Evolutionary conservation across 768 basidiomycete species (phyloP).

Genomic region (Russula ochroleuca): DNA sequence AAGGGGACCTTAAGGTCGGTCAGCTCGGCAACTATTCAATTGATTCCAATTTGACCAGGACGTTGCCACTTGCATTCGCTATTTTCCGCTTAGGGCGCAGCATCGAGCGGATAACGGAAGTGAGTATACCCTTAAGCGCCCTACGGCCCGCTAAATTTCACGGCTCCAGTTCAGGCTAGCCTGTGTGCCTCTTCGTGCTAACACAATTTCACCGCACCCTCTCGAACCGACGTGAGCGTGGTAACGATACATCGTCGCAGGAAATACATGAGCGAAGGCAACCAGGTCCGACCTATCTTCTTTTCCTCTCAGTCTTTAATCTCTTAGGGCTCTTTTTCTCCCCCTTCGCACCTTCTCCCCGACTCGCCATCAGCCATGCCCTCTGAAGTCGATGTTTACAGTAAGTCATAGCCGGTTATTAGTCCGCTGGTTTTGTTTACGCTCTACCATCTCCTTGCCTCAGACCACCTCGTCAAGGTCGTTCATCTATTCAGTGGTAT

Average conservation of each 20-base stretch:
- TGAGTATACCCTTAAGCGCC: background rate
- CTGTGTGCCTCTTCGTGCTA: background rate
- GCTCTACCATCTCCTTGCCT: background rate
- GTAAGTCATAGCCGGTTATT: background rate
- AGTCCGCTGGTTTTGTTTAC: background rate
- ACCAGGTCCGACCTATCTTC: constrained; percentile 3
- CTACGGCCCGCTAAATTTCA: background rate
- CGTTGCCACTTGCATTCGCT: background rate
- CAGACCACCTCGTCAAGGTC: constrained; percentile 20
- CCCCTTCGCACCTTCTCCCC: background rate
- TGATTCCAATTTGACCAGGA: background rate
- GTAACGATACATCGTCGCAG: background rate
- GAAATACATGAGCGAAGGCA: background rate
- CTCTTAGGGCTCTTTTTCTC: background rate
- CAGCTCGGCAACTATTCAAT: background rate
- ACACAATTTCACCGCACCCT: background rate
- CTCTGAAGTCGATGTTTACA: constrained; percentile 11
- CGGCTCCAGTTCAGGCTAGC: background rate
- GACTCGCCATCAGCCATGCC: constrained; percentile 4
- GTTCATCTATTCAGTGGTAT: constrained; percentile 22
- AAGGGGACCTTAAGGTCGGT: no score
- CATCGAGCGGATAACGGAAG: constrained; percentile 2
- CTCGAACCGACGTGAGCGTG: background rate
- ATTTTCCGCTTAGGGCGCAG: constrained; percentile 11
- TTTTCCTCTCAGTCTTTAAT: constrained; percentile 19